Conservation (phyloP, 2,329 filamentous ascomycete genomes). For the Fusarium concolor region DNA sequence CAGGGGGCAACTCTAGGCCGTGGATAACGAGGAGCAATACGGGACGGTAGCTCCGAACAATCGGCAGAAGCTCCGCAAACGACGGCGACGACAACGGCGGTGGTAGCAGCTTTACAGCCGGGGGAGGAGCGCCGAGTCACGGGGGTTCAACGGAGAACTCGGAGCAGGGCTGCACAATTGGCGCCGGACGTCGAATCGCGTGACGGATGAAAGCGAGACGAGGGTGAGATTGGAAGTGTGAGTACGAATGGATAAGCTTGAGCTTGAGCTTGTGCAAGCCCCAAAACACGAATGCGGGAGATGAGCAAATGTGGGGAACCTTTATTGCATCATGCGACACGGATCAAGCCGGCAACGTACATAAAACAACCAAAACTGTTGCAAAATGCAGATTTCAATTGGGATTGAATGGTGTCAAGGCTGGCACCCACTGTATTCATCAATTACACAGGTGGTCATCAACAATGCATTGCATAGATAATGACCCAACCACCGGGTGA, state of each 20-base stretch:
- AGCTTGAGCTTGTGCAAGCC: slow-evolving; percentile 32
- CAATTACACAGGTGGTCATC: slow-evolving; percentile 1
- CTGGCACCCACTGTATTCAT: background rate
- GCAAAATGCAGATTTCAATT: background rate
- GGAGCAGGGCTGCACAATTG: slow-evolving; percentile 10
- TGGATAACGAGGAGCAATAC: slow-evolving; percentile 11
- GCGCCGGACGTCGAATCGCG: slow-evolving; percentile 16
- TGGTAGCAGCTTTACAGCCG: slow-evolving; percentile 11
- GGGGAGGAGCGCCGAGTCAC: slow-evolving; percentile 18
- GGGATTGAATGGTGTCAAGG: slow-evolving; percentile 2
- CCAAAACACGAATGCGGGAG: slow-evolving; percentile 41
- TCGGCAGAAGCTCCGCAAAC: slow-evolving; percentile 28
- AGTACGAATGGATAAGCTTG: slow-evolving; percentile 4
- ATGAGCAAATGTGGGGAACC: slow-evolving; percentile 40
- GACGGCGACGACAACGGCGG: background rate
- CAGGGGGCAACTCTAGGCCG: slow-evolving; percentile 12
- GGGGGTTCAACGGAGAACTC: slow-evolving; percentile 20
- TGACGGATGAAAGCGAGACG: slow-evolving; percentile 13
- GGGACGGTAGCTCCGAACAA: slow-evolving; percentile 16
- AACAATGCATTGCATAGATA: slow-evolving; percentile 11
- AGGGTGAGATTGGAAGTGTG: slow-evolving; percentile 12
- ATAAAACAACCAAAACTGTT: slow-evolving; percentile 11
- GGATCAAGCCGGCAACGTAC: slow-evolving; percentile 20
- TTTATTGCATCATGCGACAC: slow-evolving; percentile 43
- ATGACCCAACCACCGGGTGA: slow-evolving; percentile 18